Evolutionary conservation across 208 protist genomes (phyloP).

Genomic region (Tritrichomonas foetus): DNA sequence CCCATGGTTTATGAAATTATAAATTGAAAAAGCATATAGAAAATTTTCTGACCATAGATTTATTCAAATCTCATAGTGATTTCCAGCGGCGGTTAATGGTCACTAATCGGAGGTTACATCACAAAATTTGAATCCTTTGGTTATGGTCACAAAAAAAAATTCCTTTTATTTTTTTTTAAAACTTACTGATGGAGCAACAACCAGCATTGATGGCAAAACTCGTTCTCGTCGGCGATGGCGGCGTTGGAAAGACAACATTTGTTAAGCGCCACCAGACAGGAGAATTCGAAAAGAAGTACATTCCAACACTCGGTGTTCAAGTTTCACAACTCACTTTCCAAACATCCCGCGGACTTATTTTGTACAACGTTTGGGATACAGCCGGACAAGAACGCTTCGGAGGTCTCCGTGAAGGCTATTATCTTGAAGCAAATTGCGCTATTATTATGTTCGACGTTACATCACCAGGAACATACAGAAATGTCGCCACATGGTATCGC

Average conservation of each 20-base stretch:
- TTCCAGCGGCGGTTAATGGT: no score
- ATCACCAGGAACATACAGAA: constrained; percentile 98
- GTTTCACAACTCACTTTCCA: constrained; percentile 96
- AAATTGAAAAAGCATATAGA: no score
- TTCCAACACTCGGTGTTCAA: constrained; percentile 87
- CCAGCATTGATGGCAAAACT: no score
- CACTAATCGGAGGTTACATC: no score
- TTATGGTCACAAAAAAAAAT: no score
- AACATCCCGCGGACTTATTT: constrained; percentile 93
- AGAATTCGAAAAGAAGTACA: constrained; percentile 99
- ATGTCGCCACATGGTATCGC: constrained; percentile 98
- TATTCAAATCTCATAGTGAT: no score
- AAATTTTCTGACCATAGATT: no score
- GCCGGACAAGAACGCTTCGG: constrained; percentile 92
- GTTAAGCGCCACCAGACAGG: constrained; percentile 98
- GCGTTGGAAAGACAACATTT: constrained; percentile 99
- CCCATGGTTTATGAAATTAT: no score
- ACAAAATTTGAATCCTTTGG: no score
- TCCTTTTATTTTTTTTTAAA: no score
- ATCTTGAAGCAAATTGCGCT: constrained; percentile 94
- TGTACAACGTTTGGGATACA: constrained; percentile 99
- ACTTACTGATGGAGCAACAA: no score
- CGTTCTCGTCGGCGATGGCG: constrained; percentile 98
- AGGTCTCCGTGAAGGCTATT: constrained; percentile 99
- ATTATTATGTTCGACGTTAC: constrained; percentile 99